Evolutionary conservation across 2,329 filamentous ascomycete genomes (phyloP).

Genomic region (Venturia oleaginea): DNA sequence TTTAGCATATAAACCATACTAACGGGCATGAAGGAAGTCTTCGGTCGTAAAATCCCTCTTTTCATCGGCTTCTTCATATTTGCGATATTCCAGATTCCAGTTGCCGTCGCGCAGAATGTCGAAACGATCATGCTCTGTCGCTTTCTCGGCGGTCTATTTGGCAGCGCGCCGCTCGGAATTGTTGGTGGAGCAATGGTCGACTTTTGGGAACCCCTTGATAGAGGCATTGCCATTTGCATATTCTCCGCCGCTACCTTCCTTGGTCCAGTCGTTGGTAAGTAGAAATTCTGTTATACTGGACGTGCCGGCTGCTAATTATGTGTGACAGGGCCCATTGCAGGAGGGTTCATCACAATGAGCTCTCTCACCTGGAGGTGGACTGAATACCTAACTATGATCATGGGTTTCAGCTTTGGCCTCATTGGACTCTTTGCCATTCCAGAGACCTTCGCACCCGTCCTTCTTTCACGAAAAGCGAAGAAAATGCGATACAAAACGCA

Average conservation of each 20-base stretch:
- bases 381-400: slow-evolving; percentile 45
- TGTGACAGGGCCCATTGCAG: slow-evolving; percentile 36
- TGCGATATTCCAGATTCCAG: slow-evolving; percentile 46
- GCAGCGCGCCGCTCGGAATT: slow-evolving; percentile 41
- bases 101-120: slow-evolving; percentile 45
- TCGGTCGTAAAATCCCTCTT: slow-evolving; percentile 22
- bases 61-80: slow-evolving; percentile 41
- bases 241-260: slow-evolving; percentile 40
- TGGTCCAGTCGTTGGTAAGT: slow-evolving; percentile 27
- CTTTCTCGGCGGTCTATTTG: slow-evolving; percentile 46
- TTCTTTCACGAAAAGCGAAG: slow-evolving; percentile 41
- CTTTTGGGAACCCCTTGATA: slow-evolving; percentile 39
- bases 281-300: not conserved
- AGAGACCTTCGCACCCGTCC: slow-evolving; percentile 41
- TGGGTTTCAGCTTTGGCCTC: slow-evolving; percentile 24
- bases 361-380: slow-evolving; percentile 50
- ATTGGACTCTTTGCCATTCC: slow-evolving; percentile 40
- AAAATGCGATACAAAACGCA: slow-evolving; percentile 39
- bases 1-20: not conserved
- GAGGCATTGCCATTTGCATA: slow-evolving; percentile 37
- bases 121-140: slow-evolving; percentile 46
- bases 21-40: slow-evolving; percentile 3
- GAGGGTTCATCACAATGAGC: slow-evolving; percentile 40
- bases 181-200: slow-evolving; percentile 42
- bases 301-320: slow-evolving; percentile 17